Conservation (phyloP, 2,329 filamentous ascomycete genomes). For the Fusarium irregulare region DNA sequence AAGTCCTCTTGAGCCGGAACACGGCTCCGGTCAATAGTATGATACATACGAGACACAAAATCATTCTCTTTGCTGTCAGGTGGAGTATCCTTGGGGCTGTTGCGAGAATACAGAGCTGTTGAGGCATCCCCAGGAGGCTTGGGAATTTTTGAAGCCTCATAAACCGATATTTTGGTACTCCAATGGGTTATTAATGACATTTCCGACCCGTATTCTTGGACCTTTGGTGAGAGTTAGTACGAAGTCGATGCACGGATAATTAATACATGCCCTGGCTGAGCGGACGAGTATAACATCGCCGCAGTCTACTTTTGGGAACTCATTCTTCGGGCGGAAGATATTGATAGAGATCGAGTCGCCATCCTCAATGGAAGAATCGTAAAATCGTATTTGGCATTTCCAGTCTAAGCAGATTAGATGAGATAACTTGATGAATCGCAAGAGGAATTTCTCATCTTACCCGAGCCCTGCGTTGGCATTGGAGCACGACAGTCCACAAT, state of each 20-base stretch:
- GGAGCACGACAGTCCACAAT: constrained; percentile 73
- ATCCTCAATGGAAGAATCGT: constrained; percentile 66
- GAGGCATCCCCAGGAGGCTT: constrained; percentile 53
- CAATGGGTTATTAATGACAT: constrained; percentile 59
- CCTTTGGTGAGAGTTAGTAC: constrained; percentile 47
- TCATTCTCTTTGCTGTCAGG: constrained; percentile 49
- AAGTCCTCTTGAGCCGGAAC: constrained; percentile 61
- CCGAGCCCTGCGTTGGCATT: constrained; percentile 61
- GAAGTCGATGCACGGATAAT: not conserved
- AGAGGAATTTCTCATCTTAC: constrained; percentile 52
- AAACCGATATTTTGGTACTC: constrained; percentile 59
- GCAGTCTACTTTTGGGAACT: constrained; percentile 60
- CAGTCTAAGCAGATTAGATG: constrained; percentile 57
- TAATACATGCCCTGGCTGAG: constrained; percentile 60
- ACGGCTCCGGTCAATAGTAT: constrained; percentile 55
- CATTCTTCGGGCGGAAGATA: constrained; percentile 67
- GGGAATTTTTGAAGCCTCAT: constrained; percentile 49
- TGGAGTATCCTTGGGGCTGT: constrained; percentile 32
- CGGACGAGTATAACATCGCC: constrained; percentile 60
- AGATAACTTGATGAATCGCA: not conserved
- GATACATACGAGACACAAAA: constrained; percentile 62
- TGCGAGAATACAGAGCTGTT: constrained; percentile 42
- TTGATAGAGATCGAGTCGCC: constrained; percentile 59
- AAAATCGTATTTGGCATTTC: constrained; percentile 70
- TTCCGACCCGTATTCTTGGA: constrained; percentile 53